Percentiles rank a stretch among this genome's conserved stretches.
Evolutionary conservation across 306 rosid species (phyloP).

Genomic region (Abrus pulchellus): DNA sequence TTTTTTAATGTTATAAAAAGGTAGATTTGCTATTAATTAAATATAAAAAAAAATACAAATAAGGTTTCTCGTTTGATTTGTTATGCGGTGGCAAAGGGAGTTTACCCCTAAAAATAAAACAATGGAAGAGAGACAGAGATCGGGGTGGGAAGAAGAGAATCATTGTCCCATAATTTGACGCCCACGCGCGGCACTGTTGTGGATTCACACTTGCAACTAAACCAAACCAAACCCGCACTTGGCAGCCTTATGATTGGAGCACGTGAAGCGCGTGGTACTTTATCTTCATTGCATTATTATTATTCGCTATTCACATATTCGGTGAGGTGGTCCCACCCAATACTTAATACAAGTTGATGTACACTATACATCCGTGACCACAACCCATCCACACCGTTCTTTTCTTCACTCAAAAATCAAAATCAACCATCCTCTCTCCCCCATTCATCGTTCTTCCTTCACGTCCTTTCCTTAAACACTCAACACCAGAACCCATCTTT

Average conservation of each 20-base stretch:
- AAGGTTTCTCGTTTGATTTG: no score
- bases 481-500: neutral
- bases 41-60: no score
- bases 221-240: slow-evolving; percentile 43
- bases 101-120: neutral
- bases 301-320: slow-evolving; percentile 30
- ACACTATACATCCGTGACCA: slow-evolving; percentile 39
- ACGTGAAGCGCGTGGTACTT: slow-evolving; percentile 59
- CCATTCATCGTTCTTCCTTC: slow-evolving; percentile 1
- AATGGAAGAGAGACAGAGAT: slow-evolving; percentile 1
- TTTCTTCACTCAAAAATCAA: slow-evolving; percentile 4
- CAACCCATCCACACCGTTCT: slow-evolving; percentile 47
- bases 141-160: slow-evolving; percentile 36
- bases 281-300: slow-evolving; percentile 31
- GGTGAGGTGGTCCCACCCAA: slow-evolving; percentile 48
- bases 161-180: slow-evolving; percentile 35
- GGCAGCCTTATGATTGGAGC: slow-evolving; percentile 51
- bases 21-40: no score
- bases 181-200: slow-evolving; percentile 50
- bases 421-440: neutral
- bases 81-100: neutral
- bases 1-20: no score
- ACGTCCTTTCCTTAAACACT: slow-evolving; percentile 17
- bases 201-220: slow-evolving; percentile 19
- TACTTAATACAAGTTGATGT: neutral